Percentiles rank a stretch among this genome's conserved stretches.
phyloP scores from a whole-genome alignment of 2,329 filamentous ascomycete species.

The Verruconis gallopava region DNA sequence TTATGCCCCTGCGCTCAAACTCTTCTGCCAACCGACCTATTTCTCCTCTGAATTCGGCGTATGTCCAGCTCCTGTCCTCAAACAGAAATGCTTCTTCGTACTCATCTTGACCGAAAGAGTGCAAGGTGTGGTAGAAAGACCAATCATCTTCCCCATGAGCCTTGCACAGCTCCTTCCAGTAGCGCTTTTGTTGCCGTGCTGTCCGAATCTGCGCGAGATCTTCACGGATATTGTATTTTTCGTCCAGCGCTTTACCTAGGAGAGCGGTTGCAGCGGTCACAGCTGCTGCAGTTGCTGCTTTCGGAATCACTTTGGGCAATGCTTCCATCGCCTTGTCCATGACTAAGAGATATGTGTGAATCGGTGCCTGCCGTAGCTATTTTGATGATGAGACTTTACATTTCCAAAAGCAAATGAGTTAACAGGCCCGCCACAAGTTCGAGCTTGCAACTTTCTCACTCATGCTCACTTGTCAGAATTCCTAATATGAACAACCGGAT shows the following conservation, averaged over 20 bases:
- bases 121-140: slow-evolving; percentile 1
- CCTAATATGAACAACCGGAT: too few relatives aligned
- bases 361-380: too few relatives aligned
- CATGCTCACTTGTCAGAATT: too few relatives aligned
- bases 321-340: too few relatives aligned
- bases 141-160: neutral
- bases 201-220: neutral
- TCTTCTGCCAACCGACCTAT: neutral
- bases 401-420: too few relatives aligned
- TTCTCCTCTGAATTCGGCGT: neutral
- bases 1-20: neutral
- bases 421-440: too few relatives aligned
- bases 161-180: neutral
- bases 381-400: too few relatives aligned
- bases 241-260: neutral
- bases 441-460: too few relatives aligned
- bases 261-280: neutral
- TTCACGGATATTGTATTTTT: slow-evolving; percentile 1
- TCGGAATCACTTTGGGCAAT: too few relatives aligned
- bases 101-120: neutral
- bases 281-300: neutral
- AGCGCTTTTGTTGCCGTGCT: neutral
- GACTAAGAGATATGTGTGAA: too few relatives aligned
- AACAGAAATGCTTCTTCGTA: neutral
- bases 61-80: slow-evolving; percentile 3